Evolutionary conservation across 176 grass and related monocot species (phyloP).

Genomic region (Paspalum notatum): DNA sequence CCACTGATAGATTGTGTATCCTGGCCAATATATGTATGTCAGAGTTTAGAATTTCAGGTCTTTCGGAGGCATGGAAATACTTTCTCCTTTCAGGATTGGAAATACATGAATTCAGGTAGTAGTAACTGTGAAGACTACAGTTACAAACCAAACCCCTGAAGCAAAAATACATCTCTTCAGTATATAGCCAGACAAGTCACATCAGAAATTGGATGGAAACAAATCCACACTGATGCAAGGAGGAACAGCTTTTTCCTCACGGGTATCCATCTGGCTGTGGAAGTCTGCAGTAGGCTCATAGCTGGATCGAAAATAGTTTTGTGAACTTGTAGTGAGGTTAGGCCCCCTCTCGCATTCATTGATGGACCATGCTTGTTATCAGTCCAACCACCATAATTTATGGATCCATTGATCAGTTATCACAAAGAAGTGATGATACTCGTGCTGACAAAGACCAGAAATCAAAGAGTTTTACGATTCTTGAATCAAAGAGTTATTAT

Average conservation of each 20-base stretch:
- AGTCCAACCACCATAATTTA: conserved; percentile 21
- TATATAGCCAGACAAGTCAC: conserved; percentile 19
- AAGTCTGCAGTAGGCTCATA: conserved; percentile 29
- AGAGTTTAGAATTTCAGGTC: conserved; percentile 16
- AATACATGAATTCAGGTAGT: conserved; percentile 23
- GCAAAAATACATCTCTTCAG: background rate
- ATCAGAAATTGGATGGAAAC: conserved; percentile 33
- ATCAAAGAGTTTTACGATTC: background rate
- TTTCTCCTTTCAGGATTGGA: background rate
- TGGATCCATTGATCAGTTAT: conserved; percentile 1
- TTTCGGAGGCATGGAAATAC: conserved; percentile 1
- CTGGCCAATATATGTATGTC: background rate
- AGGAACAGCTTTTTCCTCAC: conserved; percentile 1
- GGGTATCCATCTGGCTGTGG: conserved; percentile 37
- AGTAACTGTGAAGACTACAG: background rate
- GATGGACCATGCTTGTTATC: conserved; percentile 31
- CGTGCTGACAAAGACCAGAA: background rate
- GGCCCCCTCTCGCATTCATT: conserved; percentile 35
- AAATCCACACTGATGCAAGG: conserved; percentile 15
- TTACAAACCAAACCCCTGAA: background rate
- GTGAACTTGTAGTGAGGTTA: background rate
- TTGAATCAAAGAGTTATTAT: background rate
- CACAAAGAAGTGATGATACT: conserved; percentile 2
- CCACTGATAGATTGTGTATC: background rate
- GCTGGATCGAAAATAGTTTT: conserved; percentile 39